Evolutionary conservation across 352 stramenopile genomes (phyloP).

Genomic region (Phytopythium boreale): DNA sequence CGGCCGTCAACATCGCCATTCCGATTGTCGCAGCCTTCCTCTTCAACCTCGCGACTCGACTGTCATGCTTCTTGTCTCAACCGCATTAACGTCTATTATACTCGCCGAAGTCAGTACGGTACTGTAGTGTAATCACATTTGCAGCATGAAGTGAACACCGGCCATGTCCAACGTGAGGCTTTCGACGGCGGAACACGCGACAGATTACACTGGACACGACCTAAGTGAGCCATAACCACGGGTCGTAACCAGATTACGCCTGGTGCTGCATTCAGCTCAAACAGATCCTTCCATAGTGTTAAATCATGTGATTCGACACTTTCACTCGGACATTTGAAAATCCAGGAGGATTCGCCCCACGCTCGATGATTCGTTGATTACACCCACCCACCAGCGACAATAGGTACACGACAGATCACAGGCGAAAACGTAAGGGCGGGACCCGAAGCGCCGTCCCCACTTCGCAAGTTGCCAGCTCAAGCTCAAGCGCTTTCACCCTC

Average conservation of each 20-base stretch:
- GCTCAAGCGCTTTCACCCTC: conserved; percentile 4
- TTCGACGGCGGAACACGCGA: too few species aligned
- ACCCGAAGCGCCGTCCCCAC: conserved; percentile 8
- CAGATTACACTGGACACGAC: too few species aligned
- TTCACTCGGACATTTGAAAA: not conserved
- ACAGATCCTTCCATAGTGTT: not conserved
- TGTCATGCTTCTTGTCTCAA: too few species aligned
- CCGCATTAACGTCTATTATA: too few species aligned
- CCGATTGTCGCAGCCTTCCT: not conserved
- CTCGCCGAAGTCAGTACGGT: too few species aligned
- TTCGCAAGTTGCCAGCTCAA: conserved; percentile 14
- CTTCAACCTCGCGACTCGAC: not conserved
- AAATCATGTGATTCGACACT: not conserved
- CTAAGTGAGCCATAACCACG: too few species aligned
- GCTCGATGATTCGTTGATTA: not conserved
- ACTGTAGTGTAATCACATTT: too few species aligned
- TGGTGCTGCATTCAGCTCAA: not conserved
- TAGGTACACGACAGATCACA: too few species aligned
- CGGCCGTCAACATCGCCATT: not conserved
- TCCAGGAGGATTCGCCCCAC: not conserved
- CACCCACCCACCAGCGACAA: not conserved
- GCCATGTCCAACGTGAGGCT: not conserved
- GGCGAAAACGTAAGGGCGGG: too few species aligned
- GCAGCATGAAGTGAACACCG: too few species aligned
- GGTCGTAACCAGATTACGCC: not conserved